Evolutionary conservation across 345 rosid genomes (phyloP).

Genomic region (Melaleuca quinquenervia): DNA sequence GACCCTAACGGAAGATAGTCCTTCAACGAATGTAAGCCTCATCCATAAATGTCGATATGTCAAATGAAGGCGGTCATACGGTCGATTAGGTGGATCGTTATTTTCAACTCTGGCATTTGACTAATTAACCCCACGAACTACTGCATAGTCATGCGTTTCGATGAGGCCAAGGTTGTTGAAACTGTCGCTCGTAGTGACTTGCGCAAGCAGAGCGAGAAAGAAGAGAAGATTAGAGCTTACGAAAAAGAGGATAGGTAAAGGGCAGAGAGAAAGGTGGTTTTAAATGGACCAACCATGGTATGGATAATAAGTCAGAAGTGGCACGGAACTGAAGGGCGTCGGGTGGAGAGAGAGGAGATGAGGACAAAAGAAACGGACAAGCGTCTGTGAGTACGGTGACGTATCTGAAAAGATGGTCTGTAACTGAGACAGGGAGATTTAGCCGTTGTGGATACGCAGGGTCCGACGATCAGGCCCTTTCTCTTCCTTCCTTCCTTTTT

Average conservation of each 20-base stretch:
- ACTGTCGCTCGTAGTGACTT: not conserved
- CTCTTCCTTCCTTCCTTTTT: not conserved
- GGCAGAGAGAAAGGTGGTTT: not conserved
- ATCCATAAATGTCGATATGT: not conserved
- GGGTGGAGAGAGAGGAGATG: not conserved
- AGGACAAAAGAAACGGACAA: not conserved
- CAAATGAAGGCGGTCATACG: not conserved
- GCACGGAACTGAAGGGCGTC: not conserved
- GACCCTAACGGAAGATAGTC: not conserved
- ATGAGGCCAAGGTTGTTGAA: not conserved
- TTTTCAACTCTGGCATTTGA: not conserved
- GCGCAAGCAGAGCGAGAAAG: not conserved
- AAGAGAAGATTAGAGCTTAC: not conserved
- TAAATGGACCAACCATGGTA: not conserved
- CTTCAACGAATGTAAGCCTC: not conserved
- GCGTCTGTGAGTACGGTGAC: not conserved
- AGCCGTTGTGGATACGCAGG: not conserved
- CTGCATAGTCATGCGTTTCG: not conserved
- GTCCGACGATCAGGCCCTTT: not conserved
- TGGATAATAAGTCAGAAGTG: not conserved
- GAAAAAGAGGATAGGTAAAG: too few relatives aligned
- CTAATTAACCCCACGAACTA: not conserved
- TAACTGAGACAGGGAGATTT: not conserved
- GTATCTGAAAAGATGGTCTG: not conserved
- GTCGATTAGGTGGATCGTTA: not conserved